phyloP scores from a whole-genome alignment of 2,329 filamentous ascomycete species.

The Penicillium sp. region DNA sequence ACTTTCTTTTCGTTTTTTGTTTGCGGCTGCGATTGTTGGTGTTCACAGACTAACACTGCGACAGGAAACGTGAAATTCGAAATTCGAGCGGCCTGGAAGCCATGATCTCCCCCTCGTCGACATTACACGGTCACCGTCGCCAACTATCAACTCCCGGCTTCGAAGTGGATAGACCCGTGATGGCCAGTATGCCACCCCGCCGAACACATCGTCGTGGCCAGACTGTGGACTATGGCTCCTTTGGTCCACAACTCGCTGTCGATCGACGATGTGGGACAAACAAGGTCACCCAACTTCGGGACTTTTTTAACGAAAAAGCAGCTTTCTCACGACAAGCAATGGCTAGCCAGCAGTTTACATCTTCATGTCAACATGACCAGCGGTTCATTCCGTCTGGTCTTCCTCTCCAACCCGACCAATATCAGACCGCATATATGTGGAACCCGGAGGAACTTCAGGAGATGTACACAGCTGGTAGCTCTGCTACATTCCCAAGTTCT shows the following conservation, averaged over 20 bases:
- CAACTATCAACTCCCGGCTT: slow-evolving; percentile 84
- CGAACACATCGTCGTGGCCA: slow-evolving; percentile 74
- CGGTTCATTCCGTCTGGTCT: slow-evolving; percentile 17
- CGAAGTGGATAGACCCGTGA: slow-evolving; percentile 57
- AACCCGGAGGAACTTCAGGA: slow-evolving; percentile 32
- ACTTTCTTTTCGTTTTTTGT: slow-evolving; percentile 13
- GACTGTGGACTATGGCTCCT: slow-evolving; percentile 74
- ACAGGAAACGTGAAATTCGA: slow-evolving; percentile 53
- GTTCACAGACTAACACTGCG: slow-evolving; percentile 50
- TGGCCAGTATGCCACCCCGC: slow-evolving; percentile 51
- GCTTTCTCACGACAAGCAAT: slow-evolving; percentile 16
- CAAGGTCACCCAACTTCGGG: slow-evolving; percentile 26
- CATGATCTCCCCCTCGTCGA: slow-evolving; percentile 25
- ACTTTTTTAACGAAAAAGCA: slow-evolving; percentile 31
- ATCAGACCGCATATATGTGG: slow-evolving; percentile 31
- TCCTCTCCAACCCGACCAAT: slow-evolving; percentile 25
- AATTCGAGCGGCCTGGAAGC: slow-evolving; percentile 31
- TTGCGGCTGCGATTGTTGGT: slow-evolving; percentile 34
- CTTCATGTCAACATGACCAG: slow-evolving; percentile 48
- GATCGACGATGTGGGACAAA: slow-evolving; percentile 22
- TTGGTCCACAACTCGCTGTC: slow-evolving; percentile 45
- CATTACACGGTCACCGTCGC: slow-evolving; percentile 68
- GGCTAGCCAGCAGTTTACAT: slow-evolving; percentile 15
- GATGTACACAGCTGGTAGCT: slow-evolving; percentile 36
- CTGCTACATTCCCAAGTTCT: slow-evolving; percentile 8